Evolutionary conservation across 768 basidiomycete species (phyloP).

Genomic region (Termitomyces sp.): DNA sequence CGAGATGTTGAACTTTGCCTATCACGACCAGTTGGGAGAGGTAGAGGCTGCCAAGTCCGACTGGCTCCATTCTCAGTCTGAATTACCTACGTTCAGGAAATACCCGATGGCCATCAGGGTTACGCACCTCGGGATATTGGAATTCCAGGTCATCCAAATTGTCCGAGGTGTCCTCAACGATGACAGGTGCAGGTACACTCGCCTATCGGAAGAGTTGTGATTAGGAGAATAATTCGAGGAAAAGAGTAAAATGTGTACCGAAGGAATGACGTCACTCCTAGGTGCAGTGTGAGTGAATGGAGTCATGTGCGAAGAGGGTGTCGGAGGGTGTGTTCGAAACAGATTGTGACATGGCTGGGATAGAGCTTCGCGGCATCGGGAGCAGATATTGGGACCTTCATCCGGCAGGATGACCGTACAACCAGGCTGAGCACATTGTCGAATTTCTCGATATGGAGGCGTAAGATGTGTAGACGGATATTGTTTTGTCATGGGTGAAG

Average conservation of each 20-base stretch:
- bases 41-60: not conserved
- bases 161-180: slow-evolving; percentile 1
- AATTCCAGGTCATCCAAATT: slow-evolving; percentile 11
- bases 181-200: not conserved
- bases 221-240: not conserved
- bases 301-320: not conserved
- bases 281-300: not conserved
- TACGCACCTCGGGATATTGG: slow-evolving; percentile 17
- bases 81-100: not conserved
- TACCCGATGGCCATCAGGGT: not conserved
- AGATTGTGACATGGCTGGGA: not conserved
- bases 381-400: slow-evolving; percentile 5
- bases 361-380: slow-evolving; percentile 3
- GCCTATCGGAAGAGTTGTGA: not conserved
- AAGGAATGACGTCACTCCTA: not conserved
- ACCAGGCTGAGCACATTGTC: slow-evolving; percentile 9
- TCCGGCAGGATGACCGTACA: slow-evolving; percentile 8
- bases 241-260: not conserved
- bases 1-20: not conserved
- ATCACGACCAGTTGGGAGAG: not conserved
- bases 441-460: not conserved
- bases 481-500: too few species aligned
- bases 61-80: slow-evolving; percentile 2
- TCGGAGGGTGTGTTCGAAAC: not conserved
- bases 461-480: not conserved